Evolutionary conservation across 352 stramenopile species (phyloP).

Genomic region (Globisporangium takayamanum): DNA sequence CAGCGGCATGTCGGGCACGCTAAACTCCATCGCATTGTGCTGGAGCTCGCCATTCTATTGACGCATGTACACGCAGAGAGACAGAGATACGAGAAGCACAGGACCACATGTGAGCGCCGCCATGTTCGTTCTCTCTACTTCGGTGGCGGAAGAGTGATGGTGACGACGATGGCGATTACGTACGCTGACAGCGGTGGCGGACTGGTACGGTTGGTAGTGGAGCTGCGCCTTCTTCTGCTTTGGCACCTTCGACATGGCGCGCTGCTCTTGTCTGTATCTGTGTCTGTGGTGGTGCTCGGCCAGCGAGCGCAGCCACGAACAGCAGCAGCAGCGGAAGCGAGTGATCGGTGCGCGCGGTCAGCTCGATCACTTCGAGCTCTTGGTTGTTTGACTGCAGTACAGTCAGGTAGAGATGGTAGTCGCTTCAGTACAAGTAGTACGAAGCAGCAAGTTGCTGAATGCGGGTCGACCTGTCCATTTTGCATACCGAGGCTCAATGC

Average conservation of each 20-base stretch:
- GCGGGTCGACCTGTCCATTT: too few relatives aligned
- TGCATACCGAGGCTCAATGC: too few relatives aligned
- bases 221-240: slow-evolving; percentile 69
- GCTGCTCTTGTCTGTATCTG: background rate
- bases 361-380: too few relatives aligned
- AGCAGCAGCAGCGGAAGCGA: too few relatives aligned
- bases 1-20: slow-evolving; percentile 39
- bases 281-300: background rate
- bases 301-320: too few relatives aligned
- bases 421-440: too few relatives aligned
- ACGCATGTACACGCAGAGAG: background rate
- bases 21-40: slow-evolving; percentile 33
- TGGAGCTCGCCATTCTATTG: slow-evolving; percentile 18
- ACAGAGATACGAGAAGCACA: background rate
- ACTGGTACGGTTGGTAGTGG: slow-evolving; percentile 81
- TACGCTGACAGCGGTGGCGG: slow-evolving; percentile 12
- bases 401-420: too few relatives aligned
- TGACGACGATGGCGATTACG: slow-evolving; percentile 5
- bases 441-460: too few relatives aligned
- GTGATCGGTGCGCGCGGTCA: too few relatives aligned
- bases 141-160: slow-evolving; percentile 6
- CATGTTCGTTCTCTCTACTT: background rate
- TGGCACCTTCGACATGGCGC: slow-evolving; percentile 67
- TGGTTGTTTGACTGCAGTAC: too few relatives aligned
- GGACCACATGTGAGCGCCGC: background rate